Percentiles rank a stretch among this genome's conserved stretches.
Evolutionary conservation across 805 yeast genomes (phyloP).

Genomic region (Kazachstania psychrophila): DNA sequence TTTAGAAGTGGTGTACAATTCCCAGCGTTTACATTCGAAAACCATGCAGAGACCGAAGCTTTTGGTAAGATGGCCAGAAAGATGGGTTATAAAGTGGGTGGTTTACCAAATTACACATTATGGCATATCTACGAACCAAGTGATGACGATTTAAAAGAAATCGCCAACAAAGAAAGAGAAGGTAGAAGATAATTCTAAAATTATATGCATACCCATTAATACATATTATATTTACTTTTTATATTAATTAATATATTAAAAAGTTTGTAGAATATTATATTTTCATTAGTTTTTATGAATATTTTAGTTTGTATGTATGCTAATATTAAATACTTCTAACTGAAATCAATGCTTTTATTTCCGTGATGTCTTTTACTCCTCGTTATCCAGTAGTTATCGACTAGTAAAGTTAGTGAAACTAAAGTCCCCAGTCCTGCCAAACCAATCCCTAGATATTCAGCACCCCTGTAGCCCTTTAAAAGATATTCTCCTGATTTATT

Average conservation of each 20-base stretch:
- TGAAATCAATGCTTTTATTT: not conserved
- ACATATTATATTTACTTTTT: too few relatives aligned
- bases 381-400: constrained; percentile 9
- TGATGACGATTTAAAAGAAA: constrained; percentile 67
- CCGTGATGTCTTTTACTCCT: constrained; percentile 4
- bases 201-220: too few relatives aligned
- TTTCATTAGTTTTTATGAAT: not conserved
- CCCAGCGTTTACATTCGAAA: constrained; percentile 75
- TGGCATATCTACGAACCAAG: constrained; percentile 92
- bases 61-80: constrained; percentile 72
- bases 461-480: constrained; percentile 45
- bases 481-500: constrained; percentile 18
- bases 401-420: constrained; percentile 10
- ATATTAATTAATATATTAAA: too few relatives aligned
- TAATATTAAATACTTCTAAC: not conserved
- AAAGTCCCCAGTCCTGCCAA: constrained; percentile 31
- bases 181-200: constrained; percentile 28
- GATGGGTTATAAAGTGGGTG: constrained; percentile 79
- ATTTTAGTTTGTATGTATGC: not conserved
- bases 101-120: constrained; percentile 79
- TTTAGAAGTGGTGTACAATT: constrained; percentile 75
- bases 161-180: constrained; percentile 59
- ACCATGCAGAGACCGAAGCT: constrained; percentile 84
- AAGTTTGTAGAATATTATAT: too few relatives aligned
- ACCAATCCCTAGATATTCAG: constrained; percentile 54